Evolutionary conservation across 208 protist species (phyloP).

Genomic region (Porcisia hertigi): DNA sequence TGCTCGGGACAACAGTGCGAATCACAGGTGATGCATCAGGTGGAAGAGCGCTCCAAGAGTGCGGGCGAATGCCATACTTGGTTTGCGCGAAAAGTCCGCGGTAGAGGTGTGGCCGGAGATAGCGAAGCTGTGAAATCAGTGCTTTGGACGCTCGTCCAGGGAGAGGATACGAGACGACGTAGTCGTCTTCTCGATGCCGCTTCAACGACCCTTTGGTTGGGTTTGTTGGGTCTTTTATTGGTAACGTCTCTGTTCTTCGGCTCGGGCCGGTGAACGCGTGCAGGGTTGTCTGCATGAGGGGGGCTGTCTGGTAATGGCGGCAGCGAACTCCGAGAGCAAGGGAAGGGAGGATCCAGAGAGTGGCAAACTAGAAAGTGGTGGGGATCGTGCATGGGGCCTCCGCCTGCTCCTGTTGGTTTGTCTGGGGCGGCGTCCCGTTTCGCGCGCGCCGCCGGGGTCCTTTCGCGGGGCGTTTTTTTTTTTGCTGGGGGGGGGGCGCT

Average conservation of each 20-base stretch:
- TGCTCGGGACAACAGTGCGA: conserved; percentile 4
- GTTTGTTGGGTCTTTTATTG: background rate
- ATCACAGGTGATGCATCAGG: background rate
- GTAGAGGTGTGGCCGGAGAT: background rate
- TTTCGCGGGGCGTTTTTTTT: background rate
- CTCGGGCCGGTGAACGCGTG: background rate
- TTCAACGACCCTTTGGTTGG: background rate
- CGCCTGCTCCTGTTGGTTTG: too few species aligned
- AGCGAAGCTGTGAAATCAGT: background rate
- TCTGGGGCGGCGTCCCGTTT: too few species aligned
- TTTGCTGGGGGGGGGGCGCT: background rate
- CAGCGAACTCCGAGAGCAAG: background rate
- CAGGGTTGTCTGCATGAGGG: background rate
- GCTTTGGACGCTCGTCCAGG: background rate
- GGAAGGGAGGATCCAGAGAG: background rate
- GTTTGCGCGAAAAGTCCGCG: background rate
- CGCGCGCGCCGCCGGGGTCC: too few species aligned
- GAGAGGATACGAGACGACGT: background rate
- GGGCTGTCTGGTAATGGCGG: too few species aligned
- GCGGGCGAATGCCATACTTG: background rate
- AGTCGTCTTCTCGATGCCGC: background rate
- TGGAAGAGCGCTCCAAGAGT: background rate
- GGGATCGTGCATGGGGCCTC: too few species aligned
- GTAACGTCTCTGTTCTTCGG: background rate
- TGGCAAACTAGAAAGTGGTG: background rate